These are phyloP conservation scores for Rhynchosporium agropyri DNA, from an alignment of 2,329 filamentous ascomycete species.

Conservation along the genomic window DNA sequence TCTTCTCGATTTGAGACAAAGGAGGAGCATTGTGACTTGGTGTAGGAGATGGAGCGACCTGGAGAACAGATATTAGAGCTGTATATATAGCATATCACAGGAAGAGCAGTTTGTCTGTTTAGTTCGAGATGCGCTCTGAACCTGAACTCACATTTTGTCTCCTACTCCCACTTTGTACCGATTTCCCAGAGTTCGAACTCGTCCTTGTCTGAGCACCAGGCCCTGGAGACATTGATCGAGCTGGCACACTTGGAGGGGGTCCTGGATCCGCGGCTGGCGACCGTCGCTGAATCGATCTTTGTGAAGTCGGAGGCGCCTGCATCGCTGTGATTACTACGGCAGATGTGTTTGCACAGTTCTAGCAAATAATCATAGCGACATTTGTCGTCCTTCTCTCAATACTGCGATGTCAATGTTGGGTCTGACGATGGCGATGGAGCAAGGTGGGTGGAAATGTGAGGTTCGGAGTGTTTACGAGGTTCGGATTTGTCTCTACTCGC, in stretches of 20 bases:
- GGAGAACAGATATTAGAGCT: slow-evolving; percentile 20
- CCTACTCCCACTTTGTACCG: slow-evolving; percentile 53
- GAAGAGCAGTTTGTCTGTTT: not conserved
- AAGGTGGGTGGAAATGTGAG: slow-evolving; percentile 2
- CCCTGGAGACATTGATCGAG: slow-evolving; percentile 61
- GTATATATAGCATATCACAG: not conserved
- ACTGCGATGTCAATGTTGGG: not conserved
- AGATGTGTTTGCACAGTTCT: slow-evolving; percentile 11
- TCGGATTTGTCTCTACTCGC: slow-evolving; percentile 18
- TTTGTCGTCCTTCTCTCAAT: not conserved
- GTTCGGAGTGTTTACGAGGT: slow-evolving; percentile 16
- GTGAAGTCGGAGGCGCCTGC: slow-evolving; percentile 55
- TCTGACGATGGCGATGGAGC: slow-evolving; percentile 9
- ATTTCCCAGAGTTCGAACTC: slow-evolving; percentile 67
- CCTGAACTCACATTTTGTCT: slow-evolving; percentile 59
- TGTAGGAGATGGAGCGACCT: slow-evolving; percentile 30
- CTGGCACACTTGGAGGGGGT: slow-evolving; percentile 57
- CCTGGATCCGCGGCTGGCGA: slow-evolving; percentile 65
- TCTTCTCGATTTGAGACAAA: slow-evolving; percentile 97
- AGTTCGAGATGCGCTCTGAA: not conserved
- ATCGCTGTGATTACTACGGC: slow-evolving; percentile 44
- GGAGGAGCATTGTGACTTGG: slow-evolving; percentile 37
- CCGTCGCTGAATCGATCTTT: slow-evolving; percentile 60
- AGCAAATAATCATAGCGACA: slow-evolving; percentile 27
- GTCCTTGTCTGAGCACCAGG: slow-evolving; percentile 59